A percentile compares a stretch with the other conserved stretches of the same genome.
These are phyloP conservation scores for Bipolaris cookei DNA, from an alignment of 2,329 filamentous ascomycete genomes.

Conservation along the genomic window DNA sequence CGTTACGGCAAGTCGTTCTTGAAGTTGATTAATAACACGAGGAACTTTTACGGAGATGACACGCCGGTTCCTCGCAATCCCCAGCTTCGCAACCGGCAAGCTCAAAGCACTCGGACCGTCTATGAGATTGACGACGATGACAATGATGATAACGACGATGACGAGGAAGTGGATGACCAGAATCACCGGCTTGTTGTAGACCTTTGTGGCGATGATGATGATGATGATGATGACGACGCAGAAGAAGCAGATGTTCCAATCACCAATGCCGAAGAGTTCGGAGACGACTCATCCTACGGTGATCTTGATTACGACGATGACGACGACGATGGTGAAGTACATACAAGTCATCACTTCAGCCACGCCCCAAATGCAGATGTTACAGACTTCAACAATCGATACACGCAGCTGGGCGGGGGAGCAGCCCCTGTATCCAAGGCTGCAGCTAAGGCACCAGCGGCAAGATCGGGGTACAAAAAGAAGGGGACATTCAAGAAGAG, in stretches of 20 bases:
- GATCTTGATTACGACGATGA: constrained; percentile 35
- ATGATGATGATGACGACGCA: constrained; percentile 43
- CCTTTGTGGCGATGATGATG: constrained; percentile 48
- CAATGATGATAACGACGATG: constrained; percentile 43
- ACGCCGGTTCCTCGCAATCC: constrained; percentile 24
- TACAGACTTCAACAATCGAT: constrained; percentile 38
- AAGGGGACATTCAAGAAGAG: constrained; percentile 22
- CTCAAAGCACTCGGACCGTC: constrained; percentile 25
- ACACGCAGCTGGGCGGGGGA: constrained; percentile 27
- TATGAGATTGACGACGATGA: constrained; percentile 47
- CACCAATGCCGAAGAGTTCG: constrained; percentile 19
- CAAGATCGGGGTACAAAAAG: constrained; percentile 27
- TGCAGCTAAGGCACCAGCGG: constrained; percentile 15
- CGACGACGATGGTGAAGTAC: constrained; percentile 18
- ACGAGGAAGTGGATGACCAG: constrained; percentile 54
- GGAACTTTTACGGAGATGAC: constrained; percentile 29
- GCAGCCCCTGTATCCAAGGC: constrained; percentile 21
- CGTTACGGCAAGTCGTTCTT: constrained; percentile 68
- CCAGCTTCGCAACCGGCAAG: constrained; percentile 21
- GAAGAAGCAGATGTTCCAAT: constrained; percentile 33
- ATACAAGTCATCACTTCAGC: constrained; percentile 41
- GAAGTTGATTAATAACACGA: constrained; percentile 57
- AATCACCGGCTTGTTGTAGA: constrained; percentile 59
- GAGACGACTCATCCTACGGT: constrained; percentile 31
- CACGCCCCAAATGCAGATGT: constrained; percentile 34